These are phyloP conservation scores for Cucumis sativus DNA, from an alignment of 306 rosid species.

Conservation along the genomic window DNA sequence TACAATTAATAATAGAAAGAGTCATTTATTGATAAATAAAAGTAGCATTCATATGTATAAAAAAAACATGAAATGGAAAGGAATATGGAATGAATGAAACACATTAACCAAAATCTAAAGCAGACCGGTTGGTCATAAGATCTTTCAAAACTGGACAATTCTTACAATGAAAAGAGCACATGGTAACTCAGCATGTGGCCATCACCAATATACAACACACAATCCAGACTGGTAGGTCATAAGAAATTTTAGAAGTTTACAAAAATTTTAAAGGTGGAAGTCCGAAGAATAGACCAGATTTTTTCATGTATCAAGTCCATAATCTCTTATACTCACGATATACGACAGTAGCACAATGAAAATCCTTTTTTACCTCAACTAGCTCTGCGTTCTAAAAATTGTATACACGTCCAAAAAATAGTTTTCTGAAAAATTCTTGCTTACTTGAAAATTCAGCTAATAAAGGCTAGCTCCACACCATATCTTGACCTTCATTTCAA, in stretches of 20 bases:
- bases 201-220: background rate
- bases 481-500: background rate
- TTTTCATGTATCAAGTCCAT: background rate
- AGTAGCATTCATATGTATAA: too few relatives aligned
- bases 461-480: background rate
- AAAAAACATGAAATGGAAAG: background rate
- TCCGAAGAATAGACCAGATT: background rate
- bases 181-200: background rate
- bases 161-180: background rate
- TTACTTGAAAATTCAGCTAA: background rate
- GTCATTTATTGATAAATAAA: background rate
- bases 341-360: background rate
- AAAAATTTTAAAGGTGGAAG: background rate
- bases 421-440: background rate
- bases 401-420: background rate
- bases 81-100: background rate
- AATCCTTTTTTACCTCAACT: background rate
- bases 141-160: background rate
- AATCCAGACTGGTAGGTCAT: background rate
- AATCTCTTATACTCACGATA: background rate
- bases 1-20: constrained; percentile 14
- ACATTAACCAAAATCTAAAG: background rate
- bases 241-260: background rate
- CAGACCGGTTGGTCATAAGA: background rate
- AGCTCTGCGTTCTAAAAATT: background rate